Evolutionary conservation across 192 early-diverging fungal genomes (phyloP).

Genomic region (Thoreauomyces humboldtii): DNA sequence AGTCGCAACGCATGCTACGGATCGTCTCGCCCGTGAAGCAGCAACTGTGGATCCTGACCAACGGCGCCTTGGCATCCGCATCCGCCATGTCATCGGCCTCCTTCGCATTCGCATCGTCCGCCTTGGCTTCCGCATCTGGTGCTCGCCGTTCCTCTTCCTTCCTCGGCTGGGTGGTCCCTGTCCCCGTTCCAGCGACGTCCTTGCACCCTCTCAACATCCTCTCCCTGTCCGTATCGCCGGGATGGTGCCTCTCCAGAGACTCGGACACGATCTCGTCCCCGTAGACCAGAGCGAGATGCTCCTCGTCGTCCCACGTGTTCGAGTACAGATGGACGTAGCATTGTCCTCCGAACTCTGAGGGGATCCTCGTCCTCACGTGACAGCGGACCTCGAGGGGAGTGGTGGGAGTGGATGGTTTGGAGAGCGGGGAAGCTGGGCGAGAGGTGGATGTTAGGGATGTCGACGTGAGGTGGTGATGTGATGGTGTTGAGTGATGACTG

Average conservation of each 20-base stretch:
- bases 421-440: not conserved
- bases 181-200: conserved; percentile 39
- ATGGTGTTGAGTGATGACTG: not conserved
- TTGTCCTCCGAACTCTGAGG: conserved; percentile 36
- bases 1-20: conserved; percentile 88
- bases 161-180: not conserved
- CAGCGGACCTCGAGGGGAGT: conserved; percentile 20
- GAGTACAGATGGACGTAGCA: conserved; percentile 73
- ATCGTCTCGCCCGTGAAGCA: conserved; percentile 97
- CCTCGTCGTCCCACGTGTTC: conserved; percentile 77
- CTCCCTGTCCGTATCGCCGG: conserved; percentile 75
- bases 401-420: not conserved
- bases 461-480: not conserved
- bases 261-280: conserved; percentile 74
- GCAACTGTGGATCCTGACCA: conserved; percentile 93
- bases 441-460: not conserved
- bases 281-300: conserved; percentile 94
- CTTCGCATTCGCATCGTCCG: not conserved
- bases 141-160: not conserved
- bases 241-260: conserved; percentile 61
- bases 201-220: conserved; percentile 78
- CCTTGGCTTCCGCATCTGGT: not conserved
- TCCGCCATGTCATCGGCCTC: not conserved
- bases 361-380: conserved; percentile 39
- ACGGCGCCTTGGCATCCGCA: conserved; percentile 46